Evolutionary conservation across 169 alveolate species (phyloP).

Genomic region (Plasmodium relictum): DNA sequence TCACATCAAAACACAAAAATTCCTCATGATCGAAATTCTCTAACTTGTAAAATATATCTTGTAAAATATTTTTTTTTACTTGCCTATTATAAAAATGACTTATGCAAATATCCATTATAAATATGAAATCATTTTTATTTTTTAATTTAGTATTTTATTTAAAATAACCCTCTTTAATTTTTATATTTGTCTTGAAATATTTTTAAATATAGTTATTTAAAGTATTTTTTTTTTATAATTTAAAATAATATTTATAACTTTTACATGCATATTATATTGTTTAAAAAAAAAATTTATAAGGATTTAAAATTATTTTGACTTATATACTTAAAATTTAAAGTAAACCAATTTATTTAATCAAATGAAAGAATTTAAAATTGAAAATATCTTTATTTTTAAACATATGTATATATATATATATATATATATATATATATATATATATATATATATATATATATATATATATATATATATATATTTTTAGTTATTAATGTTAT

Average conservation of each 20-base stretch:
- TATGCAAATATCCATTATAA: constrained; percentile 72
- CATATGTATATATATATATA: not conserved
- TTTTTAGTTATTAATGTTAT: no score
- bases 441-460: not conserved
- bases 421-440: constrained; percentile 22
- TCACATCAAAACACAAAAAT: constrained; percentile 73
- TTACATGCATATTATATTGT: no score
- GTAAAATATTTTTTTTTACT: constrained; percentile 44
- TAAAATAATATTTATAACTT: no score
- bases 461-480: not conserved
- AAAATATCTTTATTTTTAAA: not conserved
- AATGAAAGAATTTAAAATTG: no score
- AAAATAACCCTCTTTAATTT: not conserved
- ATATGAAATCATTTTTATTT: constrained; percentile 36
- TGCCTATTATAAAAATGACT: constrained; percentile 75
- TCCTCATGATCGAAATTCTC: constrained; percentile 64
- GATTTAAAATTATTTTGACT: no score
- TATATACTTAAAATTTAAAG: no score
- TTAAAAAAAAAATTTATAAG: no score
- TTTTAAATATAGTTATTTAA: no score
- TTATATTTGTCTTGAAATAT: no score
- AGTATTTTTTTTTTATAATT: no score
- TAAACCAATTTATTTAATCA: no score
- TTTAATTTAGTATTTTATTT: constrained; percentile 23
- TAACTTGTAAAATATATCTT: constrained; percentile 70